Conservation (phyloP, 345 rosid genomes). For the sweet orange (Citrus sinensis) region DVS_A1.0 CM039163.1:11706001-11706500, state of each 20-base stretch:
- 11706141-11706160: slow-evolving; percentile 77
- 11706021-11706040: slow-evolving; percentile 73
- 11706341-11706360: background rate
- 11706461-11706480: background rate
- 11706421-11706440: background rate
- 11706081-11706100: slow-evolving; percentile 82
- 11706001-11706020: slow-evolving; percentile 63
- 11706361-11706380: background rate
- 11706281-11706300: background rate
- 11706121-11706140: slow-evolving; percentile 89
- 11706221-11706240: background rate
- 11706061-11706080: slow-evolving; percentile 79
- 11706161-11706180: slow-evolving; percentile 22
- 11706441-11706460: background rate
- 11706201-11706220: background rate
- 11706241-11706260: background rate
- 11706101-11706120: slow-evolving; percentile 94
- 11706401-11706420: background rate
- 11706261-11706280: background rate
- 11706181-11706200: background rate
- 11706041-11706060: slow-evolving; percentile 80
- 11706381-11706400: background rate
- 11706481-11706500: background rate
- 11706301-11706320: background rate
- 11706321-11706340: background rate